These are phyloP conservation scores for Micractinium conductrix DNA, from an alignment of 139 green algal species.

Conservation along the genomic window DNA sequence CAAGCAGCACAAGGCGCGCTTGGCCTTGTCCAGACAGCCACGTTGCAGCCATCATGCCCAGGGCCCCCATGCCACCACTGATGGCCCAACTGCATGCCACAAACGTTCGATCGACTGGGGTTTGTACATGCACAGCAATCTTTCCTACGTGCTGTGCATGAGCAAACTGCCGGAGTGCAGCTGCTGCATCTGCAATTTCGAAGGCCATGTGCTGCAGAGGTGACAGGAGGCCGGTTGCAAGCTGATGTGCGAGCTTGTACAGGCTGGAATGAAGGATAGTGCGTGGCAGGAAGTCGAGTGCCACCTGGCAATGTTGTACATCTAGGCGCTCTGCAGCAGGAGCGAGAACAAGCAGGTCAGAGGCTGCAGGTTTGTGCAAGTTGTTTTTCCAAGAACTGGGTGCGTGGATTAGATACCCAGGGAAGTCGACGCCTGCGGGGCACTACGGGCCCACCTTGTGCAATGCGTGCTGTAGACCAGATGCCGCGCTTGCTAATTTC, in stretches of 20 bases:
- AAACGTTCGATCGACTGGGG: not conserved
- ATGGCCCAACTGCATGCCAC: conserved; percentile 36
- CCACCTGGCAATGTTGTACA: not conserved
- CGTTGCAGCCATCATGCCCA: conserved; percentile 54
- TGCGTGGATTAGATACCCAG: no score
- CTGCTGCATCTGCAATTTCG: conserved; percentile 43
- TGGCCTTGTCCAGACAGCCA: conserved; percentile 58
- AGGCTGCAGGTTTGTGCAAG: no score
- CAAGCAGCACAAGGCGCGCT: conserved; percentile 36
- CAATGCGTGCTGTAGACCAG: conserved; percentile 61
- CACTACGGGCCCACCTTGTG: conserved; percentile 17
- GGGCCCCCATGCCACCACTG: conserved; percentile 31
- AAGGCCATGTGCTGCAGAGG: conserved; percentile 55
- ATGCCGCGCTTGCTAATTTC: conserved; percentile 93
- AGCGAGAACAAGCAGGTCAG: no score
- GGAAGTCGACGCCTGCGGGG: no score
- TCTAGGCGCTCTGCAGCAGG: not conserved
- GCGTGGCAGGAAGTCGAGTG: conserved; percentile 66
- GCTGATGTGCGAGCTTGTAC: conserved; percentile 14
- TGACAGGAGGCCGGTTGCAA: conserved; percentile 47
- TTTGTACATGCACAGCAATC: conserved; percentile 59
- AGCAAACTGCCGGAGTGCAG: conserved; percentile 77
- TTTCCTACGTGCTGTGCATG: conserved; percentile 91
- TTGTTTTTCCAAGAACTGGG: no score
- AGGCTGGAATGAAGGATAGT: conserved; percentile 46